A percentile compares a stretch with the other conserved stretches of the same genome.
These are phyloP conservation scores for Corylus americana DNA, from an alignment of 306 rosid species.

Conservation along the genomic window DNA sequence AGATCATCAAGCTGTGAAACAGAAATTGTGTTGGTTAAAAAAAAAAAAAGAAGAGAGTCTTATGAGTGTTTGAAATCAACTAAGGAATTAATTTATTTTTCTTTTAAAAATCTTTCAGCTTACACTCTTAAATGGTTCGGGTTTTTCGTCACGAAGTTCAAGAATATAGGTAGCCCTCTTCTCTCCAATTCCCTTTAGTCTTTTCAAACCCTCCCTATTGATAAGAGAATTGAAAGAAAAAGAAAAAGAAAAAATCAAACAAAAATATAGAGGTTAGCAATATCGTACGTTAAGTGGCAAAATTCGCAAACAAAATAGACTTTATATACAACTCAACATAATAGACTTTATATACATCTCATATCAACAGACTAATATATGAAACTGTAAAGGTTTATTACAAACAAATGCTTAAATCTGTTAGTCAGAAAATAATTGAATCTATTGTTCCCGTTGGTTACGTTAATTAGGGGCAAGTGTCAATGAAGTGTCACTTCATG, in stretches of 20 bases:
- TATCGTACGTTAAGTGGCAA: neutral
- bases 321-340: too few species aligned
- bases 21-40: constrained; percentile 8
- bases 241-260: neutral
- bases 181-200: too few species aligned
- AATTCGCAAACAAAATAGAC: neutral
- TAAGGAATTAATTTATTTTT: neutral
- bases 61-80: neutral
- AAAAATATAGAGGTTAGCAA: neutral
- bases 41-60: constrained; percentile 12
- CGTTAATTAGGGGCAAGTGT: too few species aligned
- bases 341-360: too few species aligned
- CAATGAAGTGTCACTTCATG: too few species aligned
- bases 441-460: neutral
- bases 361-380: neutral
- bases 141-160: too few species aligned
- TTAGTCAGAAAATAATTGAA: neutral
- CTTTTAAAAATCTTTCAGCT: neutral
- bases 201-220: too few species aligned
- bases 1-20: constrained; percentile 76
- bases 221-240: neutral
- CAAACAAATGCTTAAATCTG: neutral
- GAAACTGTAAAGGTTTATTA: neutral
- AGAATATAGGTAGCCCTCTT: too few species aligned
- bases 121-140: too few species aligned